Conservation (phyloP, 257 asterid genomes). For the Ajuga chamaepitys region DNA sequence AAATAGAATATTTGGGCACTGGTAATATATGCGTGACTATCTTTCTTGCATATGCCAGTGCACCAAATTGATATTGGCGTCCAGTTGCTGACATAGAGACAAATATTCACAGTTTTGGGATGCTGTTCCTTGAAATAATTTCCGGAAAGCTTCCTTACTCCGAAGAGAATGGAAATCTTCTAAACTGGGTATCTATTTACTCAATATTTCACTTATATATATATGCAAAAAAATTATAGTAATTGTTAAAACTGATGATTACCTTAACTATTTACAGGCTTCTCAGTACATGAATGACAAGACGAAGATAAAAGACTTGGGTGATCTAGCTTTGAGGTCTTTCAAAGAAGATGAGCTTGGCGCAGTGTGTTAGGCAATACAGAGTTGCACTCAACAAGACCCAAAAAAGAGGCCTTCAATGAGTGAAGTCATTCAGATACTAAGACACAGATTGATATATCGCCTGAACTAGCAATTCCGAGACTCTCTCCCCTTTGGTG, state of each 20-base stretch:
- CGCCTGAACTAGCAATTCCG: conserved; percentile 82
- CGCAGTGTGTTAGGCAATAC: conserved; percentile 57
- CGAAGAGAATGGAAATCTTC: conserved; percentile 46
- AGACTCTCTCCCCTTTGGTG: conserved; percentile 96
- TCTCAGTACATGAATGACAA: conserved; percentile 41
- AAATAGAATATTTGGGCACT: conserved; percentile 69
- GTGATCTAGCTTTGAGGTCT: conserved; percentile 59
- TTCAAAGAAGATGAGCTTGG: conserved; percentile 56
- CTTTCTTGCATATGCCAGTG: not conserved
- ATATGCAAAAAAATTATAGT: not conserved
- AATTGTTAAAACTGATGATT: not conserved
- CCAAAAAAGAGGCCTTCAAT: conserved; percentile 58
- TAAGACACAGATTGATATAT: conserved; percentile 47
- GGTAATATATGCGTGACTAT: conserved; percentile 35
- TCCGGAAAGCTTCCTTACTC: conserved; percentile 63
- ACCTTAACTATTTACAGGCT: conserved; percentile 35
- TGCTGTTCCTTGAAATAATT: conserved; percentile 57
- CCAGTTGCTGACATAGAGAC: conserved; percentile 52
- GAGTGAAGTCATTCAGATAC: conserved; percentile 42
- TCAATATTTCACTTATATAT: not conserved
- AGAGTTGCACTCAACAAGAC: conserved; percentile 53
- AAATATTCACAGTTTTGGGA: conserved; percentile 57
- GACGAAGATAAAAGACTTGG: conserved; percentile 23
- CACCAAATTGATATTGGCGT: too few relatives aligned
- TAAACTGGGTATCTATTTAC: conserved; percentile 47